Percentiles rank a stretch among this genome's conserved stretches.
phyloP scores from a whole-genome alignment of 495 filamentous ascomycete species.

The Penicillium silybi region DNA sequence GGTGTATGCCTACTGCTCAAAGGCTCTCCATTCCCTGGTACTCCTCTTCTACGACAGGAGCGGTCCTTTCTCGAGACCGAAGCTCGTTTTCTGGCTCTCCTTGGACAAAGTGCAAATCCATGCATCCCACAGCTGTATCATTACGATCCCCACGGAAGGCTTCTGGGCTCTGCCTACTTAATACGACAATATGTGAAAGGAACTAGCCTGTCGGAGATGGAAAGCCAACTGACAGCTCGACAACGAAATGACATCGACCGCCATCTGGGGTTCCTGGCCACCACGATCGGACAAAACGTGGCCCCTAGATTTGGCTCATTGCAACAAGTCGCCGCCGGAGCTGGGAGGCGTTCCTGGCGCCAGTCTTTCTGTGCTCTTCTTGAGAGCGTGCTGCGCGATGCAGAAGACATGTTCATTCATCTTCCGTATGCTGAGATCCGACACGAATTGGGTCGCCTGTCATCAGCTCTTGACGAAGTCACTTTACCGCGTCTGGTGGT shows the following conservation, averaged over 20 bases:
- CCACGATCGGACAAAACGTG: constrained; percentile 35
- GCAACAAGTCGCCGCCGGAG: constrained; percentile 42
- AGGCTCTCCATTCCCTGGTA: constrained; percentile 46
- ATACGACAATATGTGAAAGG: constrained; percentile 49
- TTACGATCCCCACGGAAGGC: constrained; percentile 38
- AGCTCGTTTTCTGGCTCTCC: constrained; percentile 47
- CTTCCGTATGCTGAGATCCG: constrained; percentile 64
- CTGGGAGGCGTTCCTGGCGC: constrained; percentile 55
- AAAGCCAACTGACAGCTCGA: constrained; percentile 28
- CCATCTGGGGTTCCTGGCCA: constrained; percentile 31
- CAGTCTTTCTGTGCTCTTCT: constrained; percentile 58
- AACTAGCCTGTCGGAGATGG: constrained; percentile 37
- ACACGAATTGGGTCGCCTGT: constrained; percentile 44
- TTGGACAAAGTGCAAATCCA: constrained; percentile 41
- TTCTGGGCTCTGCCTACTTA: constrained; percentile 44
- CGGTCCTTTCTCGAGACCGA: constrained; percentile 53
- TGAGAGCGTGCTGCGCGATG: constrained; percentile 62
- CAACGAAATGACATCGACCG: constrained; percentile 44
- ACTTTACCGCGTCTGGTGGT: constrained; percentile 54
- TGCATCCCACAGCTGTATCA: constrained; percentile 51
- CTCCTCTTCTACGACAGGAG: constrained; percentile 56
- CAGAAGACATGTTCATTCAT: constrained; percentile 64
- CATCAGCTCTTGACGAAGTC: constrained; percentile 52
- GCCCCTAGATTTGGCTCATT: constrained; percentile 48
- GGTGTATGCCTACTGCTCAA: constrained; percentile 51